Evolutionary conservation across 1,284 basidiomycete species (phyloP).

Genomic region (Trichosporon sp.): DNA sequence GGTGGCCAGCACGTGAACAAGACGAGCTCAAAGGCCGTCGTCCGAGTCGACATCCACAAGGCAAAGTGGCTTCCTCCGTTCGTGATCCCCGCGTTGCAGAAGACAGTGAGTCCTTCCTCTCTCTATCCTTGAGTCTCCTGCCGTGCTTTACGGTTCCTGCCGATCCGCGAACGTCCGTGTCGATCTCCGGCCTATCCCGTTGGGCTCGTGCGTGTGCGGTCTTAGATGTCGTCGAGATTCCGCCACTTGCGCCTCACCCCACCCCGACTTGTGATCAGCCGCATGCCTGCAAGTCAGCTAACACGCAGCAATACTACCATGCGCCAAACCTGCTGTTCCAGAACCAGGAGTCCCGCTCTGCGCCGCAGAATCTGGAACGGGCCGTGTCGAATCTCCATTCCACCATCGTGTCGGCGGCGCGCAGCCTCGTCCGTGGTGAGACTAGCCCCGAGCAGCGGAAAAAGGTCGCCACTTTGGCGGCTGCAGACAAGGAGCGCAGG

Average conservation of each 20-base stretch:
- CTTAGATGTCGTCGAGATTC: background rate
- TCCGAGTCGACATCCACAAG: conserved; percentile 28
- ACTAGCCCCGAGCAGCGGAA: conserved; percentile 35
- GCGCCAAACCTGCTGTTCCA: conserved; percentile 37
- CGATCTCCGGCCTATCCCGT: too few species aligned
- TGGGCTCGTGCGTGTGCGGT: too few species aligned
- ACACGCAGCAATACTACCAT: conserved; percentile 37
- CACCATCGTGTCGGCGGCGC: conserved; percentile 27
- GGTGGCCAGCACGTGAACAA: conserved; percentile 50
- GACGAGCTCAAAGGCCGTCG: conserved; percentile 45
- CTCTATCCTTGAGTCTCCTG: too few species aligned
- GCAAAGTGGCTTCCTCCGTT: conserved; percentile 43
- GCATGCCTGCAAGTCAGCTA: background rate
- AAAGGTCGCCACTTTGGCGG: conserved; percentile 26
- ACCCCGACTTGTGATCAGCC: too few species aligned
- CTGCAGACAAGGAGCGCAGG: conserved; percentile 28
- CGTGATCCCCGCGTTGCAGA: conserved; percentile 28
- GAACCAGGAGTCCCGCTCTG: conserved; percentile 35
- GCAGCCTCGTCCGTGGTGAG: conserved; percentile 30
- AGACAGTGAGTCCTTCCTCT: conserved; percentile 29
- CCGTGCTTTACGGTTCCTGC: background rate
- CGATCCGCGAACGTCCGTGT: background rate
- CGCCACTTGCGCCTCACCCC: background rate
- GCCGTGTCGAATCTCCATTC: conserved; percentile 31
- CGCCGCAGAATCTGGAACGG: conserved; percentile 30